Evolutionary conservation across 345 rosid species (phyloP), one percentile per base, ranked within the genome.

Genomic region (Laguncularia racemosa): DNA sequence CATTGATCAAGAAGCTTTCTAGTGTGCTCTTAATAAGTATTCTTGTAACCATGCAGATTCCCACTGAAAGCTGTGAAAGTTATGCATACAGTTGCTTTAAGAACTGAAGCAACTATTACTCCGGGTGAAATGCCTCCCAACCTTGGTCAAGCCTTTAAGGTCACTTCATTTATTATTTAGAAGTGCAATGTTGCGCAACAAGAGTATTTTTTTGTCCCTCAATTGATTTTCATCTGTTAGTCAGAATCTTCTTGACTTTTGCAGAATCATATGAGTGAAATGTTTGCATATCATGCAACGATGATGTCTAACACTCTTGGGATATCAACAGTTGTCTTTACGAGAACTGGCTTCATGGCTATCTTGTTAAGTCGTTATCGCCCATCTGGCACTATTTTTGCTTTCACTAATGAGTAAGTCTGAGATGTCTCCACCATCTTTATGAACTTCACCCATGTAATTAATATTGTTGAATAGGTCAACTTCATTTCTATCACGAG

Each of bases 201-300:
- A 33, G 40, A 33, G 40, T 7, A 0, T 4, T 7, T 33, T 33
- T 33, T 33, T 33, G 40, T 10, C 1, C 9, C 9, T 33, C 40
- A 6, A 33, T 33, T 33, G 40, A 33, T 9, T 33, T 33, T 6
- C 40, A 33, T 33, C 40, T 33, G 40, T 33, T 33, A 45, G 70
- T 58, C 2, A 12, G 28, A 65, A 47, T n/a, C 14, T 60, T 60
- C 33, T 55, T 57, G 21, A 46, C 75, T 59, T 63, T 21, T 78
- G 71, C 70, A 90, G 97, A 90, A 91, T 69, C 98, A 86, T 71
- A 86, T 77, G 90, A 89, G 99, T 12, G 99, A 89, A 83, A 93
- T 93, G 97, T 93, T 93, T 84, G 99, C 97, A 46, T 89, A 89
- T 76, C 99, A 93, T 67, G 99, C 99, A 53, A 89, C 99, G 63